phyloP scores from a whole-genome alignment of 257 asterid species.

The Solanum neorickii region DNA sequence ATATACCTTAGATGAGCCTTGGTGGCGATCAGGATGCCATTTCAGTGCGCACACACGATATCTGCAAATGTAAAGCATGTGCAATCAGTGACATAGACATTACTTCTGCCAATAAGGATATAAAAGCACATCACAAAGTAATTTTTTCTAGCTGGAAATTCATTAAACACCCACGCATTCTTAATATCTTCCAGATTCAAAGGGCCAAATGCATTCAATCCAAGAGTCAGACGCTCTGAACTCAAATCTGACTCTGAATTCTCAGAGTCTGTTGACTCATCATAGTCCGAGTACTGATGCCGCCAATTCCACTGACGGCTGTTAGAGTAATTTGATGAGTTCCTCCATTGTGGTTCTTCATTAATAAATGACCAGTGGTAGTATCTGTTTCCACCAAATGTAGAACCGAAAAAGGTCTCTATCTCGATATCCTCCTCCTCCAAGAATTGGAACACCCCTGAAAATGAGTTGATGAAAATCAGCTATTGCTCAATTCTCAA shows the following conservation, averaged over 20 bases:
- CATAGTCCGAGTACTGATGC: constrained; percentile 32
- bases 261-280: constrained; percentile 29
- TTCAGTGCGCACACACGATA: constrained; percentile 80
- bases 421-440: constrained; percentile 41
- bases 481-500: background rate
- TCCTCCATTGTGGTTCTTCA: constrained; percentile 40
- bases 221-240: constrained; percentile 66
- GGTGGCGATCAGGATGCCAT: constrained; percentile 99
- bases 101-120: background rate
- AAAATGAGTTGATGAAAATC: background rate
- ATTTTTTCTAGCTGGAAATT: background rate
- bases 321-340: constrained; percentile 39
- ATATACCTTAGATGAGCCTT: constrained; percentile 80
- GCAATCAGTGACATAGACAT: background rate
- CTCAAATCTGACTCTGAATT: constrained; percentile 15
- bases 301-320: constrained; percentile 18
- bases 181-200: constrained; percentile 71
- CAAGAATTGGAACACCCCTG: constrained; percentile 45
- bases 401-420: constrained; percentile 44
- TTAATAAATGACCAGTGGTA: constrained; percentile 46
- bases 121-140: background rate
- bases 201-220: constrained; percentile 70
- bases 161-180: constrained; percentile 52
- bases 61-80: constrained; percentile 26
- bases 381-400: constrained; percentile 41